Percentiles rank a stretch among this genome's conserved stretches.
Conservation (phyloP, 768 basidiomycete species). For the Pisolithus albus region DNA sequence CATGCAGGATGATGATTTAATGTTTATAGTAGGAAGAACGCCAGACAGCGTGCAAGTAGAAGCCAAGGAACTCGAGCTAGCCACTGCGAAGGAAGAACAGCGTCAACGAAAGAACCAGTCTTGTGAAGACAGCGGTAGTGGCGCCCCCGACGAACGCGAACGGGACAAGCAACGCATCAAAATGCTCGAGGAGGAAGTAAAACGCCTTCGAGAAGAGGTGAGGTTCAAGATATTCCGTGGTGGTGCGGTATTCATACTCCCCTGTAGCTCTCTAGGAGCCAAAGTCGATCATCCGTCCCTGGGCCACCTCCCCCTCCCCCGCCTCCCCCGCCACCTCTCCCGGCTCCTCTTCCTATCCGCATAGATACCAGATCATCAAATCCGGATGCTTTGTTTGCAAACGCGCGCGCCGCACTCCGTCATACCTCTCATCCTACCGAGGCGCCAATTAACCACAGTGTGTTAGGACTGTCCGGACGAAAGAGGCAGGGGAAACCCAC, state of each 20-base stretch:
- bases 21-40: constrained; percentile 30
- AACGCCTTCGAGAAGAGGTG: constrained; percentile 52
- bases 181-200: constrained; percentile 61
- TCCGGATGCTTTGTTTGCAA: constrained; percentile 39
- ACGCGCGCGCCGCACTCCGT: constrained; percentile 62
- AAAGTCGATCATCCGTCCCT: constrained; percentile 11
- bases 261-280: constrained; percentile 42
- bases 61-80: constrained; percentile 59
- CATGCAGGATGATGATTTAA: constrained; percentile 22
- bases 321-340: constrained; percentile 32
- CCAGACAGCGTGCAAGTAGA: constrained; percentile 43
- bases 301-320: constrained; percentile 37
- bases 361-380: constrained; percentile 26
- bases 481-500: constrained; percentile 55
- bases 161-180: constrained; percentile 58
- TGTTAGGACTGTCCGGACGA: constrained; percentile 23
- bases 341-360: constrained; percentile 24
- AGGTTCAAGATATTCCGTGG: not conserved
- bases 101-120: constrained; percentile 35
- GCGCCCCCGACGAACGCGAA: constrained; percentile 35
- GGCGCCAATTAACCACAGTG: constrained; percentile 54
- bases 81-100: constrained; percentile 48
- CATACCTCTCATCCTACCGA: constrained; percentile 48
- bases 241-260: not conserved
- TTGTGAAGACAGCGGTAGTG: constrained; percentile 30